Evolutionary conservation across 2,329 filamentous ascomycete species (phyloP).

Genomic region (Aspergillus sp.): DNA sequence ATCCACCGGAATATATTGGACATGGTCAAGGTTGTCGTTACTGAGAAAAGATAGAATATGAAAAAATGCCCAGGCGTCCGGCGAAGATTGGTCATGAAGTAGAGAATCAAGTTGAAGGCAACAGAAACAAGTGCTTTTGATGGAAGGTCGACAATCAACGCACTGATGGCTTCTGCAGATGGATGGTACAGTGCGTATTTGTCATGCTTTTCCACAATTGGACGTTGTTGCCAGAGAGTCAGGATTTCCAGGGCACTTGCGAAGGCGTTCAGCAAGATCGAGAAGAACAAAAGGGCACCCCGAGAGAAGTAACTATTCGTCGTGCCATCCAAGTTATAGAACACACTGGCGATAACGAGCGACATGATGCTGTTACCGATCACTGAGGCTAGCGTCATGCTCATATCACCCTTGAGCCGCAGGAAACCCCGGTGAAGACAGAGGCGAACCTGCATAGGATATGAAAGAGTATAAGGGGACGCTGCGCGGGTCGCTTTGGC

Average conservation of each 20-base stretch:
- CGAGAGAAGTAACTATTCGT: constrained; percentile 73
- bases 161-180: constrained; percentile 80
- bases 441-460: constrained; percentile 68
- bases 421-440: constrained; percentile 77
- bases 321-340: constrained; percentile 66
- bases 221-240: constrained; percentile 81
- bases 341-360: constrained; percentile 74
- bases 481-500: constrained; percentile 51
- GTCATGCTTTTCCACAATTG: constrained; percentile 86
- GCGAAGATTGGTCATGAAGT: constrained; percentile 82
- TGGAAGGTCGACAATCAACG: constrained; percentile 81
- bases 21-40: constrained; percentile 71
- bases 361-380: constrained; percentile 68
- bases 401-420: constrained; percentile 71
- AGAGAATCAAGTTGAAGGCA: constrained; percentile 73
- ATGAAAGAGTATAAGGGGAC: constrained; percentile 81
- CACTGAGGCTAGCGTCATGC: constrained; percentile 63
- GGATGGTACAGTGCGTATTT: constrained; percentile 88
- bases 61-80: constrained; percentile 76
- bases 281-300: constrained; percentile 78
- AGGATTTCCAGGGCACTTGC: constrained; percentile 75
- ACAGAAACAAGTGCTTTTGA: constrained; percentile 72
- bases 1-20: constrained; percentile 83
- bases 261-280: constrained; percentile 80
- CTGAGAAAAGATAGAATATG: constrained; percentile 76